These are phyloP conservation scores for Spongospora subterranea DNA, from an alignment of 208 protist species.

Conservation along the genomic window DNA sequence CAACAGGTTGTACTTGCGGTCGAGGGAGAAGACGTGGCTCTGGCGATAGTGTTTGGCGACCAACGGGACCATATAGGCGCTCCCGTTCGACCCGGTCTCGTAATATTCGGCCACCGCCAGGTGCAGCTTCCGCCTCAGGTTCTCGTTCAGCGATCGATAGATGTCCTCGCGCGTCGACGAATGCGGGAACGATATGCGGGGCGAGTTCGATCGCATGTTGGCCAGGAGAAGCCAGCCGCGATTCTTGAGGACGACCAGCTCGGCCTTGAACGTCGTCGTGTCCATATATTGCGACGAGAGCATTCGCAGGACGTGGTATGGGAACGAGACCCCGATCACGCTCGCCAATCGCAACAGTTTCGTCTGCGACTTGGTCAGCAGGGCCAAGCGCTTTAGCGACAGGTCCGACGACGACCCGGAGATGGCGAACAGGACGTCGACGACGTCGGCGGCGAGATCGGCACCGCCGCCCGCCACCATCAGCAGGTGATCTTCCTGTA, in stretches of 20 bases:
- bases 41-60: neutral
- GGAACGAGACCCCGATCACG: conserved; percentile 40
- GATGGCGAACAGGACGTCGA: conserved; percentile 53
- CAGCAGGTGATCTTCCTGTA: conserved; percentile 10
- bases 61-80: neutral
- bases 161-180: conserved; percentile 22
- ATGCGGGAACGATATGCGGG: conserved; percentile 28
- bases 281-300: neutral
- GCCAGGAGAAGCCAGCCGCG: conserved; percentile 34
- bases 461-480: neutral
- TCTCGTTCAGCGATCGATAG: neutral
- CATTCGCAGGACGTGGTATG: neutral
- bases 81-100: neutral
- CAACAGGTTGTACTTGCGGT: conserved; percentile 21
- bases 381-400: neutral
- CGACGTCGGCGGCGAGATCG: neutral
- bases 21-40: neutral
- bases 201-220: conserved; percentile 5
- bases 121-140: neutral
- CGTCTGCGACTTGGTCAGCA: neutral
- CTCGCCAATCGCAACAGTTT: conserved; percentile 16
- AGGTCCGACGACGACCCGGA: neutral
- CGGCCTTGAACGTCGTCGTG: neutral
- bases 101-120: conserved; percentile 18
- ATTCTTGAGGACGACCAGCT: neutral